A percentile compares a stretch with the other conserved stretches of the same genome.
Evolutionary conservation across 2,329 filamentous ascomycete genomes (phyloP).

Genomic region (Cadophora gregata): DNA sequence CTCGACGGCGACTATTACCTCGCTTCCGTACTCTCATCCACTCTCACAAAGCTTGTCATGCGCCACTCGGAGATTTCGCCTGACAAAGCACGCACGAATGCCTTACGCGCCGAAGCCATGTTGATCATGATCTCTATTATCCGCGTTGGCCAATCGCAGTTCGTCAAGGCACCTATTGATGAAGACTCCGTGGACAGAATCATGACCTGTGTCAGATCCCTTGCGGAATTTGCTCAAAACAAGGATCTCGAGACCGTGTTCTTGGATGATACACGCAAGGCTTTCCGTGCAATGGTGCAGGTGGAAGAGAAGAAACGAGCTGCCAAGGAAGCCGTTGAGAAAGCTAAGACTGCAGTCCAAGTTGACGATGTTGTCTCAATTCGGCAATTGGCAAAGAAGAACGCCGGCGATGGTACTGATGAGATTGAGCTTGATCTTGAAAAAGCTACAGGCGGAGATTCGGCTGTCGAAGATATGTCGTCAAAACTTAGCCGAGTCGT

Average conservation of each 20-base stretch:
- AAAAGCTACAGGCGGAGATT: conserved; percentile 91
- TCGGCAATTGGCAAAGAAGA: conserved; percentile 92
- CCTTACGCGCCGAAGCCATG: conserved; percentile 95
- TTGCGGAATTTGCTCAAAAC: conserved; percentile 87
- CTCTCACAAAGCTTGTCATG: conserved; percentile 97
- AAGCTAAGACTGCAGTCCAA: conserved; percentile 91
- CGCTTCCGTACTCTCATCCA: conserved; percentile 92
- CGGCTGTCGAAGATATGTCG: conserved; percentile 80
- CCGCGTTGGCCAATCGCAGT: conserved; percentile 97
- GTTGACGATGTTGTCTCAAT: conserved; percentile 95
- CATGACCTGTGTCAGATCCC: conserved; percentile 93
- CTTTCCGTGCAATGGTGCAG: conserved; percentile 96
- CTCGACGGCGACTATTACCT: conserved; percentile 98
- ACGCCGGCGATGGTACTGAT: conserved; percentile 78
- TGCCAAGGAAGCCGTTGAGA: conserved; percentile 91
- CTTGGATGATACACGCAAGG: conserved; percentile 91
- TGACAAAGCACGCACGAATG: conserved; percentile 87
- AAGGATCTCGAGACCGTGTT: conserved; percentile 93
- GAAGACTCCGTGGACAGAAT: conserved; percentile 98
- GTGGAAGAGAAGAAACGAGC: conserved; percentile 97
- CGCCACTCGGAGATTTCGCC: conserved; percentile 91
- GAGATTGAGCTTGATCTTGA: conserved; percentile 90
- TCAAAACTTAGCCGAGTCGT: conserved; percentile 97
- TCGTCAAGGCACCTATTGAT: conserved; percentile 95
- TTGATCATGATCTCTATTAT: conserved; percentile 99